phyloP scores from a whole-genome alignment of 345 rosid genomes.

The Lagerstroemia speciosa region DNA sequence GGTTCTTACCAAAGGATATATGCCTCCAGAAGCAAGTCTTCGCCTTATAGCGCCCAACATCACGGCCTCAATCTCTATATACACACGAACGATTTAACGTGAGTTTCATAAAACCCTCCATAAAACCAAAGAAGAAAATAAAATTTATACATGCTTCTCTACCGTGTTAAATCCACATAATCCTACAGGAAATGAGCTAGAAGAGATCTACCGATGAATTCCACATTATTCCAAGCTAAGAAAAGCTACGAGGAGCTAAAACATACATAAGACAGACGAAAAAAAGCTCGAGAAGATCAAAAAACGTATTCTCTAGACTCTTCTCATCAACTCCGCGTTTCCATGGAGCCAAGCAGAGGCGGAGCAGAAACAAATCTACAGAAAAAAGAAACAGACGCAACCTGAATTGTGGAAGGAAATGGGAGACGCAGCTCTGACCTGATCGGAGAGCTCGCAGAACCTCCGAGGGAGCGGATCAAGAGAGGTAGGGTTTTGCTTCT shows the following conservation, averaged over 20 bases:
- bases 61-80: slow-evolving; percentile 4
- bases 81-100: not conserved
- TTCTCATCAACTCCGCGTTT: not conserved
- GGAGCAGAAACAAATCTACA: not conserved
- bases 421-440: not conserved
- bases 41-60: slow-evolving; percentile 18
- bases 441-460: not conserved
- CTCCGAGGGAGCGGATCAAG: not conserved
- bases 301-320: not conserved
- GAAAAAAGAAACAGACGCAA: not conserved
- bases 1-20: not conserved
- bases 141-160: not conserved
- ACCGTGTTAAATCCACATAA: no score
- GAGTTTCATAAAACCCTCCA: not conserved
- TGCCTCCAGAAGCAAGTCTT: slow-evolving; percentile 12
- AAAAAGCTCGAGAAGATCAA: no score
- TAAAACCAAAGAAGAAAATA: not conserved
- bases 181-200: no score
- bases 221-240: no score
- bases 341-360: not conserved
- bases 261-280: no score
- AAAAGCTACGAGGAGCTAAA: no score
- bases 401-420: not conserved
- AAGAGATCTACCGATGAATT: no score
- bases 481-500: slow-evolving; percentile 1